A percentile compares a stretch with the other conserved stretches of the same genome.
phyloP scores from a whole-genome alignment of 805 yeast species.

The Kuraishia piskuri region DNA sequence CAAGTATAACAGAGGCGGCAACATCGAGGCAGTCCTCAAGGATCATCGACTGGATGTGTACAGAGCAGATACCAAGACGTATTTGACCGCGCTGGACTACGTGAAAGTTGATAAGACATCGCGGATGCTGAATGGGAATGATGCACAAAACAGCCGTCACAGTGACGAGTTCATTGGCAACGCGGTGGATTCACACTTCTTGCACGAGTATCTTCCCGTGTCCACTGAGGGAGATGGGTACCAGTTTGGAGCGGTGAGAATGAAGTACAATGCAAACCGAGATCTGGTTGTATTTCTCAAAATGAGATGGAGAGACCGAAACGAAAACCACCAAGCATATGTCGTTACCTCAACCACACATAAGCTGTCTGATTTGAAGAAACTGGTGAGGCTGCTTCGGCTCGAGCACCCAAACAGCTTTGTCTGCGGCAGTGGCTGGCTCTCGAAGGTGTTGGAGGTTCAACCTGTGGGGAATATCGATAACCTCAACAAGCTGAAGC shows the following conservation, averaged over 20 bases:
- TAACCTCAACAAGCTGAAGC: constrained; percentile 31
- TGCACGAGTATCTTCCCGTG: constrained; percentile 12
- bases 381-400: constrained; percentile 24
- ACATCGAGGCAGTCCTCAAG: constrained; percentile 39
- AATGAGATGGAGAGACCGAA: neutral
- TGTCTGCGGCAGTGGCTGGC: constrained; percentile 12
- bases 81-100: constrained; percentile 35
- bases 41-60: constrained; percentile 40
- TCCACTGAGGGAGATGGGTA: constrained; percentile 10
- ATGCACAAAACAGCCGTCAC: constrained; percentile 5
- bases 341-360: constrained; percentile 12
- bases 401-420: constrained; percentile 26
- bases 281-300: constrained; percentile 19
- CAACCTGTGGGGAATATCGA: constrained; percentile 14
- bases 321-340: neutral
- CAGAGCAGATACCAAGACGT: constrained; percentile 20
- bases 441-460: constrained; percentile 13
- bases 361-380: constrained; percentile 21
- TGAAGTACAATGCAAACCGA: constrained; percentile 19
- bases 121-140: neutral
- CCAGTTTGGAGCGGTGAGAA: constrained; percentile 25
- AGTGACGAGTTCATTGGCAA: constrained; percentile 20
- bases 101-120: constrained; percentile 25
- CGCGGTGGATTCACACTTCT: constrained; percentile 21
- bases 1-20: constrained; percentile 58